Evolutionary conservation across 352 stramenopile genomes (phyloP).

Genomic region (Phytophthora citrophthora): DNA sequence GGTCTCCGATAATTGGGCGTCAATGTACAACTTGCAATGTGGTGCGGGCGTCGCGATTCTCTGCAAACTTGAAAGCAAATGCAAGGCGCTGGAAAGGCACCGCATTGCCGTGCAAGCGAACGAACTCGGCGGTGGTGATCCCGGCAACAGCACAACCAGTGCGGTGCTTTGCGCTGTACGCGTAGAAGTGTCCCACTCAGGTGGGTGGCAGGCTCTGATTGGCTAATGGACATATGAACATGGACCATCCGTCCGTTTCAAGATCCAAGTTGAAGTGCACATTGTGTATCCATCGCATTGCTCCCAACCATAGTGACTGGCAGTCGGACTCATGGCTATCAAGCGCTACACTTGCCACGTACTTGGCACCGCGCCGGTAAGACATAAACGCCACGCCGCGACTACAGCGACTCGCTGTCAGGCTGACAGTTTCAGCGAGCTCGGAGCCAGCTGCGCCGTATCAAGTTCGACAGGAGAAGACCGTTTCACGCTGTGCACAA

Average conservation of each 20-base stretch:
- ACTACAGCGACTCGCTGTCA: constrained; percentile 7
- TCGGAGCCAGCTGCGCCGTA: constrained; percentile 7
- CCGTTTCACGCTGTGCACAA: constrained; percentile 12
- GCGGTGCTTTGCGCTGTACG: constrained; percentile 11
- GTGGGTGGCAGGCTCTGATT: constrained; percentile 31
- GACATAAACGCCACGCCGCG: constrained; percentile 18
- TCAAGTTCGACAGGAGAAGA: constrained; percentile 25
- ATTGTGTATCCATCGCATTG: constrained; percentile 6
- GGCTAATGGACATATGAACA: constrained; percentile 9
- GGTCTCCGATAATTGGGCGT: background rate
- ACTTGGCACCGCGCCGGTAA: constrained; percentile 9
- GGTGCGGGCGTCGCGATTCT: constrained; percentile 11
- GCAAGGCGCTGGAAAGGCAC: constrained; percentile 13
- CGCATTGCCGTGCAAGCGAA: constrained; percentile 15
- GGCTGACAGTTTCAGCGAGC: background rate
- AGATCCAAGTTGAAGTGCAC: constrained; percentile 26
- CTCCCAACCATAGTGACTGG: too few relatives aligned
- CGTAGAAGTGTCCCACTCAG: constrained; percentile 9
- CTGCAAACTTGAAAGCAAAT: constrained; percentile 23
- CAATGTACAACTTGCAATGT: background rate
- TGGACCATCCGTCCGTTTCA: constrained; percentile 20
- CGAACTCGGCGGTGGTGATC: constrained; percentile 7
- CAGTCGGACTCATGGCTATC: background rate
- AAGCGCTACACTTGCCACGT: constrained; percentile 5
- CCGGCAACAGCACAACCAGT: background rate